Evolutionary conservation across 805 yeast genomes (phyloP).

Genomic region (Vanderwaltozyma polyspora): DNA sequence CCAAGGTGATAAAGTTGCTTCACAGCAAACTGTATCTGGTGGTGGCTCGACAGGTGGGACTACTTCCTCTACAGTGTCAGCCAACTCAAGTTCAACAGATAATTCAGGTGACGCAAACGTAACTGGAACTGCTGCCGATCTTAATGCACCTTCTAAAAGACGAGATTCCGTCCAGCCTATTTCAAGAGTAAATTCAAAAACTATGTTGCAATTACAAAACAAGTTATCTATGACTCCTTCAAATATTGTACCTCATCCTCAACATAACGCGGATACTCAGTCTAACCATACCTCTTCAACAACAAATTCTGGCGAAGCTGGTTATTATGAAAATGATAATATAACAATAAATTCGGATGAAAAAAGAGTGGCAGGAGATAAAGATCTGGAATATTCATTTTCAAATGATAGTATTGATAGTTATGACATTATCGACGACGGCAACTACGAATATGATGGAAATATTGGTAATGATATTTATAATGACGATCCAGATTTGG

Average conservation of each 20-base stretch:
- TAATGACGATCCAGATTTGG: no score
- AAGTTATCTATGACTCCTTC: slow-evolving; percentile 5
- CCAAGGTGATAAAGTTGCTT: no score
- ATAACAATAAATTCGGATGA: not conserved
- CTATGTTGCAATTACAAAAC: slow-evolving; percentile 1
- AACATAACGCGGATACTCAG: not conserved
- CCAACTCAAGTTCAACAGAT: not conserved
- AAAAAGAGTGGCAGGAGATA: no score
- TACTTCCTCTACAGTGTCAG: no score
- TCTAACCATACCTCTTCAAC: not conserved
- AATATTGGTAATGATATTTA: not conserved
- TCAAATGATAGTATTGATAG: not conserved
- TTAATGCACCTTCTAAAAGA: no score
- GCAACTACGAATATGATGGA: not conserved
- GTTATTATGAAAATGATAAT: no score
- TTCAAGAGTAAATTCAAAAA: slow-evolving; percentile 1
- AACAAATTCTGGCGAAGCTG: not conserved
- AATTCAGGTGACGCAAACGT: not conserved
- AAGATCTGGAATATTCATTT: not conserved
- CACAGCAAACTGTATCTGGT: not conserved
- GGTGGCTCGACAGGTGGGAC: no score
- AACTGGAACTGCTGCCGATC: not conserved
- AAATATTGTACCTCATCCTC: no score
- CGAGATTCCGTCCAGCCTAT: no score
- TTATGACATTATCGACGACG: not conserved